Conservation (phyloP, 805 yeast species). For the Metschnikowia arizonensis region DNA sequence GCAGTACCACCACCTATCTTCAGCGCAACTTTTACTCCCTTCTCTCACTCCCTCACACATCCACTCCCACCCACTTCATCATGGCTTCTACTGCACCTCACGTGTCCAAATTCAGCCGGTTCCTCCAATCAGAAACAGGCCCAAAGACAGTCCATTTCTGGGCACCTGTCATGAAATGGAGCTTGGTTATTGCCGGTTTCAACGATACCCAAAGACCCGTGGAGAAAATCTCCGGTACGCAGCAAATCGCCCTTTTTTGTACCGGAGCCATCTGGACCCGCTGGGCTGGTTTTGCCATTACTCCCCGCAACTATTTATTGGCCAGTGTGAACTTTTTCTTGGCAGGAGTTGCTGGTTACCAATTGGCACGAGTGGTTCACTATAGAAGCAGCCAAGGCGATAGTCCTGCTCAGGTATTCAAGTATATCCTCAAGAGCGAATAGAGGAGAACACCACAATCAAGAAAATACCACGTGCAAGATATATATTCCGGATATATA, state of each 20-base stretch:
- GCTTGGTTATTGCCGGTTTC: slow-evolving; percentile 86
- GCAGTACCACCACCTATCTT: too few species aligned
- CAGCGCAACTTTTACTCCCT: too few species aligned
- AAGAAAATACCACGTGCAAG: too few species aligned
- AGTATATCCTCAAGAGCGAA: slow-evolving; percentile 46
- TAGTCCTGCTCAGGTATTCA: slow-evolving; percentile 48
- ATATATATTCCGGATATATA: too few species aligned
- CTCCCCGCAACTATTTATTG: slow-evolving; percentile 78
- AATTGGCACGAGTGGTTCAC: slow-evolving; percentile 63
- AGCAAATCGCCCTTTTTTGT: slow-evolving; percentile 77
- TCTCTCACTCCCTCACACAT: too few species aligned
- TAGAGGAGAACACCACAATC: too few species aligned
- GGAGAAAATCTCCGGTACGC: slow-evolving; percentile 85
- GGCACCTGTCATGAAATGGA: slow-evolving; percentile 74
- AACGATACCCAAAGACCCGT: slow-evolving; percentile 87
- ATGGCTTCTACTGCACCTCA: slow-evolving; percentile 30
- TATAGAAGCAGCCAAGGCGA: slow-evolving; percentile 69
- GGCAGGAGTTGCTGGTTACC: slow-evolving; percentile 85
- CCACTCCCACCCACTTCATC: background rate
- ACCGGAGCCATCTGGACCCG: slow-evolving; percentile 98
- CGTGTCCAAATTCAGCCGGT: slow-evolving; percentile 61
- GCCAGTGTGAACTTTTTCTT: slow-evolving; percentile 94
- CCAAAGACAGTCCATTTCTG: slow-evolving; percentile 97
- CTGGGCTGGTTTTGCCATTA: slow-evolving; percentile 88
- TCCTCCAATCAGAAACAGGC: slow-evolving; percentile 84